A percentile compares a stretch with the other conserved stretches of the same genome.
phyloP scores from a whole-genome alignment of 257 asterid genomes.

The Verbena officinalis region DNA sequence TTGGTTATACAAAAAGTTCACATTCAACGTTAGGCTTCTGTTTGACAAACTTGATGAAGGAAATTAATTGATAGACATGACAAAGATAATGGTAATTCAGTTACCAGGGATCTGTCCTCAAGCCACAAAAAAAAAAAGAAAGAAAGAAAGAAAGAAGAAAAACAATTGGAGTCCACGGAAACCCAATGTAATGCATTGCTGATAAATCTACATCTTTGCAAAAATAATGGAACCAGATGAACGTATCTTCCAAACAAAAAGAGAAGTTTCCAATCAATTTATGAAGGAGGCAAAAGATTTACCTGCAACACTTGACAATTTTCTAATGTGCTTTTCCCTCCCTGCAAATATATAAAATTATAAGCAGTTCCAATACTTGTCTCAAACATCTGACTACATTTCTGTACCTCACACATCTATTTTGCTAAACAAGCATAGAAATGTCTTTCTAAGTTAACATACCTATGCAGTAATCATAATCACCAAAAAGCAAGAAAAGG shows the following conservation, averaged over 20 bases:
- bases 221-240: neutral
- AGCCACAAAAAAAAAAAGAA: neutral
- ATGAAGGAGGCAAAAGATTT: conserved; percentile 25
- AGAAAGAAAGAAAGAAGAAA: too few species aligned
- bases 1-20: neutral
- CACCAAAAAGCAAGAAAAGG: neutral
- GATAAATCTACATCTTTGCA: neutral
- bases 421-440: neutral
- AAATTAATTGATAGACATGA: neutral
- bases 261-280: neutral
- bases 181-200: neutral
- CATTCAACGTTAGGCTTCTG: too few species aligned
- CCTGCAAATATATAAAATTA: conserved; percentile 50
- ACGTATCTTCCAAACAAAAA: neutral
- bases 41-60: too few species aligned
- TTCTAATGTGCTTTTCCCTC: conserved; percentile 92
- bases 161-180: neutral
- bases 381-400: conserved; percentile 9
- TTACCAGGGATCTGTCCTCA: too few species aligned
- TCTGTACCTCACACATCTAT: conserved; percentile 1
- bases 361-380: conserved; percentile 18
- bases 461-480: neutral
- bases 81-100: neutral
- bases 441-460: neutral
- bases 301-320: conserved; percentile 98